A percentile compares a stretch with the other conserved stretches of the same genome.
These are phyloP conservation scores for Penicillium sp. DNA, from an alignment of 2,329 filamentous ascomycete genomes.

Conservation along the genomic window DNA sequence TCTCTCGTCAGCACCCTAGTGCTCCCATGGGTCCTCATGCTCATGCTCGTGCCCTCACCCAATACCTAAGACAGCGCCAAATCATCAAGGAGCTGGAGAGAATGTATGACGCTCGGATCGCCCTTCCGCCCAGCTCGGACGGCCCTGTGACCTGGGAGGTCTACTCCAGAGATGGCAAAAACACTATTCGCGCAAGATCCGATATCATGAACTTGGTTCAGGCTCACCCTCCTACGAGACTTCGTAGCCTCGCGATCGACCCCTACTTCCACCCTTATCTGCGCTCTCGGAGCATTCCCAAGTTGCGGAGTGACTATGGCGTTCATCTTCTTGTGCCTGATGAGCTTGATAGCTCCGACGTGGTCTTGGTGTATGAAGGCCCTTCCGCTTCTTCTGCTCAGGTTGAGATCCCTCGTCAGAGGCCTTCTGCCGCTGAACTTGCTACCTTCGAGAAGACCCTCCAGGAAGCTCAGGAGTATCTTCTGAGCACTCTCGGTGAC, in stretches of 20 bases:
- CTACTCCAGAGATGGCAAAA: constrained; percentile 78
- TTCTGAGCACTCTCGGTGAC: constrained; percentile 46
- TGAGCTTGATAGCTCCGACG: constrained; percentile 35
- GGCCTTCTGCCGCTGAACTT: constrained; percentile 48
- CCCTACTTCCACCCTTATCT: constrained; percentile 44
- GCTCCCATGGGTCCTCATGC: constrained; percentile 62
- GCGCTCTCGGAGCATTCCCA: constrained; percentile 32
- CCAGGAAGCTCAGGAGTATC: constrained; percentile 50
- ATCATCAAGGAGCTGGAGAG: constrained; percentile 76
- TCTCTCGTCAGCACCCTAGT: constrained; percentile 67
- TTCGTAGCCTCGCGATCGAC: constrained; percentile 39
- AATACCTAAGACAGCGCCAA: constrained; percentile 73
- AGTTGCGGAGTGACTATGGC: constrained; percentile 37
- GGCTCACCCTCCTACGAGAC: constrained; percentile 40
- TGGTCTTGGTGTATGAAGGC: constrained; percentile 47
- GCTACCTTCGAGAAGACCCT: constrained; percentile 51
- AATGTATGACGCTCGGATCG: constrained; percentile 72
- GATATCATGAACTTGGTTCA: constrained; percentile 44
- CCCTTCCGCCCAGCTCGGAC: constrained; percentile 59
- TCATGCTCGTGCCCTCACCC: constrained; percentile 77
- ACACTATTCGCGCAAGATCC: constrained; percentile 45
- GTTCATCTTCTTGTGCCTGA: constrained; percentile 44
- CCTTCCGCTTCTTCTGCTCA: constrained; percentile 35
- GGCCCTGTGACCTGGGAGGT: constrained; percentile 75
- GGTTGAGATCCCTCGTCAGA: constrained; percentile 49